phyloP scores from a whole-genome alignment of 2,329 filamentous ascomycete genomes.

The Xylariaceae sp. region DNA sequence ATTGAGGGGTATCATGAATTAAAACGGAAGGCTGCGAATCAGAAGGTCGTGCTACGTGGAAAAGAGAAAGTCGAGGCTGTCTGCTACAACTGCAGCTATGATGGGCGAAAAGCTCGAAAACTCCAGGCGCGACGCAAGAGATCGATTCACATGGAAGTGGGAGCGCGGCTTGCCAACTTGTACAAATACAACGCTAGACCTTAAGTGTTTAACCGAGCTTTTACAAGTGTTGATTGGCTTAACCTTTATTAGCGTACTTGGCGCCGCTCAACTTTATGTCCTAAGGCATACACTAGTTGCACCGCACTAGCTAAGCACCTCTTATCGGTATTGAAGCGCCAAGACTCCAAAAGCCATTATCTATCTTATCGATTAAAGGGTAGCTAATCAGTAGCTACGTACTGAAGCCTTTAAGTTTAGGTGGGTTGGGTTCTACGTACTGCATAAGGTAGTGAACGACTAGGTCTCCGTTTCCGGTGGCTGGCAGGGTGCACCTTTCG shows the following conservation, averaged over 20 bases:
- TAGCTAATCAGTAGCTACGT: too few species aligned
- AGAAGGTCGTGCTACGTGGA: conserved; percentile 2
- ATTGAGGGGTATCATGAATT: conserved; percentile 37
- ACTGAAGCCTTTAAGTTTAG: too few species aligned
- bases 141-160: conserved; percentile 26
- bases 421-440: too few species aligned
- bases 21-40: conserved; percentile 28
- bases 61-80: conserved; percentile 6
- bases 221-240: conserved; percentile 26
- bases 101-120: conserved; percentile 28
- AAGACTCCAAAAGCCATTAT: too few species aligned
- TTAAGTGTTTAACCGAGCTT: conserved; percentile 34
- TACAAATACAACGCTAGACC: conserved; percentile 41
- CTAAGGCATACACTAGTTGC: too few species aligned
- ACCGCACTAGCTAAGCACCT: neutral
- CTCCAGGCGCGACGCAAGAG: conserved; percentile 26
- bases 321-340: too few species aligned
- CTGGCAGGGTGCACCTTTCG: too few species aligned
- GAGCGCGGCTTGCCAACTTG: conserved; percentile 33
- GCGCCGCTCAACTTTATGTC: neutral
- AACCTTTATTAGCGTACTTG: neutral
- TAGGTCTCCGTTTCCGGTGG: too few species aligned
- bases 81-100: neutral
- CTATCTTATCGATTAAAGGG: too few species aligned
- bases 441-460: too few species aligned